phyloP scores from a whole-genome alignment of 2,329 filamentous ascomycete genomes.

The Cladophialophora carrionii region DNA sequence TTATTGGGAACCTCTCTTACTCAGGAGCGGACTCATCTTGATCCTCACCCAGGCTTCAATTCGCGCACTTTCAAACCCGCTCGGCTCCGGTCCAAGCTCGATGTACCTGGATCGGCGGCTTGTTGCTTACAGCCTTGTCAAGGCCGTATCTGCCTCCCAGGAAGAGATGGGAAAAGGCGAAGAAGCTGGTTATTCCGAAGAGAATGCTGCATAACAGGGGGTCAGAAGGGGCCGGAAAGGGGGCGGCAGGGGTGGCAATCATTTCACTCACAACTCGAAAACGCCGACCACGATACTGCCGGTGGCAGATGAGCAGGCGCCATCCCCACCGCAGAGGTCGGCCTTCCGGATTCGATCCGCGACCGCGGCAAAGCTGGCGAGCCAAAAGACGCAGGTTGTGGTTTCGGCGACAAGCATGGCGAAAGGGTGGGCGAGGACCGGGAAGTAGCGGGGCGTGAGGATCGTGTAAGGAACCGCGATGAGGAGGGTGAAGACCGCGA shows the following conservation, averaged over 20 bases:
- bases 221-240: too few relatives aligned
- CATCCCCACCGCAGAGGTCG: constrained; percentile 58
- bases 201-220: constrained; percentile 24
- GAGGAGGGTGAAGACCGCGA: constrained; percentile 73
- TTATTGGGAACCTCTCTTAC: not conserved
- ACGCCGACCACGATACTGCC: constrained; percentile 54
- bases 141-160: constrained; percentile 28
- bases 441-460: constrained; percentile 66
- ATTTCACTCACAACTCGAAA: constrained; percentile 54
- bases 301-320: constrained; percentile 63
- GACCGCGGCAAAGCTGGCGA: constrained; percentile 75
- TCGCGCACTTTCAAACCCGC: constrained; percentile 14
- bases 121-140: constrained; percentile 8
- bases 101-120: constrained; percentile 18
- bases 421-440: constrained; percentile 64
- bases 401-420: constrained; percentile 69
- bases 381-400: constrained; percentile 85
- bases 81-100: constrained; percentile 29
- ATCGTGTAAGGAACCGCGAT: constrained; percentile 69
- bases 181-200: constrained; percentile 27
- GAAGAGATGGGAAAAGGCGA: constrained; percentile 34
- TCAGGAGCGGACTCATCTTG: not conserved
- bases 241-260: not conserved
- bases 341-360: constrained; percentile 66
- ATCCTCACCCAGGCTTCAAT: not conserved